Base-by-base conservation (phyloP, 345 rosid species). In the Salix viminalis region DNA sequence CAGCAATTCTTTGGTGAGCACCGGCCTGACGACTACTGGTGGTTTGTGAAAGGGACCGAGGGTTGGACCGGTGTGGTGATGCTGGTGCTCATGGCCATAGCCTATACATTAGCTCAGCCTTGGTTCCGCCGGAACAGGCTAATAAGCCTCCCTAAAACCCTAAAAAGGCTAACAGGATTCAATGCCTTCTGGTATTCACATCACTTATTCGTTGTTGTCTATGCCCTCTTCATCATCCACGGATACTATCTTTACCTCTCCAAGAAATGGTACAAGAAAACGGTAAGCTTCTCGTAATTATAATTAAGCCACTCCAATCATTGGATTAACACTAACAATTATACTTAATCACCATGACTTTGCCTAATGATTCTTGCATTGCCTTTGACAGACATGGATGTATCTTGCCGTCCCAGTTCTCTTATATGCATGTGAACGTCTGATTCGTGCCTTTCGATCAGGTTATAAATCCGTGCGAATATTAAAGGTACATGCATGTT, bases 121-220 rank as follows among this genome's bases (percentile, higher is more conserved):
- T 91, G 95, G 92, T 93, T 89, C 61, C 89, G 97, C n/a, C 86
- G 91, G 26, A 88, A 87, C 77, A 74, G 88, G 70, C 72, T 92
- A 32, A 84, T 92, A 36, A 84, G 83, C 75, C 83, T 90, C 74
- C 97, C 95, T 12, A 88, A 84, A 74, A 4, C 83, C 61, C 32
- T 90, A 15, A 88, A 87, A 76, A 88, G 86, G 54, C 87, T 93
- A 64, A 90, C 93, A 0, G 97, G 97, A 28, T 91, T 93, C 86
- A 90, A 93, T 12, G 93, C 94, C 68, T 90, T 93, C 56, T 91
- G 97, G 97, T 93, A 93, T 81, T 90, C 97, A 1, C 97, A 89
- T 79, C 97, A 91, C 81, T 86, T 91, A 34, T 93, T 93, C 73
- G 88, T 85, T 66, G 82, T 91, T 72, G 93, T 93, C 79, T 91